Conservation (phyloP, 306 rosid genomes). For the Medicago truncatula region MtrunA17r5.0-ANR NC_053046.1:35716501-35717000, state of each 20-base stretch:
- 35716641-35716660: constrained; percentile 68
- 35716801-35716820: constrained; percentile 78
- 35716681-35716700: constrained; percentile 92
- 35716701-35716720: constrained; percentile 78
- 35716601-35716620: constrained; percentile 73
- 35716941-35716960: constrained; percentile 78
- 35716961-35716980: constrained; percentile 63
- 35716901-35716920: constrained; percentile 88
- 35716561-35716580: constrained; percentile 84
- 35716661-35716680: constrained; percentile 91
- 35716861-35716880: constrained; percentile 79
- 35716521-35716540: constrained; percentile 95
- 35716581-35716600: constrained; percentile 78
- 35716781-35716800: constrained; percentile 66
- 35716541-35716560: constrained; percentile 87
- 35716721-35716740: constrained; percentile 94
- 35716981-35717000: constrained; percentile 84
- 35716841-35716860: constrained; percentile 80
- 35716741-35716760: constrained; percentile 75
- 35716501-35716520: constrained; percentile 81
- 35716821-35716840: constrained; percentile 82
- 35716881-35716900: constrained; percentile 81
- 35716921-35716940: constrained; percentile 87
- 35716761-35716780: constrained; percentile 82
- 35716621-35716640: constrained; percentile 68